These are phyloP conservation scores for Paramecium sonneborni DNA, from an alignment of 73 alveolate species.

Conservation along the genomic window DNA sequence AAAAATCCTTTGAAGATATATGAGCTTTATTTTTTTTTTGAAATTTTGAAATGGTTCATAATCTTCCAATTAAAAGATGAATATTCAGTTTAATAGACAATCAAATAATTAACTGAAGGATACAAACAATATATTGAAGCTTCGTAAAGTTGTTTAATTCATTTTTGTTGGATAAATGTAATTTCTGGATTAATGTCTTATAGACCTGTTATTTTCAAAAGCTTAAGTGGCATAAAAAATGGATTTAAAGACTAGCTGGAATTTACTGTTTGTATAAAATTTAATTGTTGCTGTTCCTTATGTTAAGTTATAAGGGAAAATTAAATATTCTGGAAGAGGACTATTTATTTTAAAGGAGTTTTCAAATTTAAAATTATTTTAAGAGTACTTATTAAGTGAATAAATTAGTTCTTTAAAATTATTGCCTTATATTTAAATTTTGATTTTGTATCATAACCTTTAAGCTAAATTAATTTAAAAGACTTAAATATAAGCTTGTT, in stretches of 20 bases:
- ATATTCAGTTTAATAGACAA: not conserved
- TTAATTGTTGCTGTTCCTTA: too few species aligned
- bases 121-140: not conserved
- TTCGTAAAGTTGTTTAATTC: not conserved
- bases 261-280: not conserved
- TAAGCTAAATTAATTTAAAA: too few species aligned
- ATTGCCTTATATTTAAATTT: too few species aligned
- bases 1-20: not conserved
- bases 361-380: too few species aligned
- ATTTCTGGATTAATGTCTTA: not conserved
- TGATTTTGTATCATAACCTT: too few species aligned
- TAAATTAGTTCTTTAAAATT: too few species aligned
- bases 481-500: too few species aligned
- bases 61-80: not conserved
- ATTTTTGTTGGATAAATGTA: not conserved
- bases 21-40: not conserved
- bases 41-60: not conserved
- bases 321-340: too few species aligned
- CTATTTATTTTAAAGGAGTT: too few species aligned
- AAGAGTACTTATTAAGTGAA: too few species aligned
- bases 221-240: not conserved
- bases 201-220: not conserved
- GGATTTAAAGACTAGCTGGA: not conserved
- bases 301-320: too few species aligned
- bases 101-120: not conserved